phyloP scores from a whole-genome alignment of 2,329 filamentous ascomycete genomes.

The Pseudogymnoascus sp. region DNA sequence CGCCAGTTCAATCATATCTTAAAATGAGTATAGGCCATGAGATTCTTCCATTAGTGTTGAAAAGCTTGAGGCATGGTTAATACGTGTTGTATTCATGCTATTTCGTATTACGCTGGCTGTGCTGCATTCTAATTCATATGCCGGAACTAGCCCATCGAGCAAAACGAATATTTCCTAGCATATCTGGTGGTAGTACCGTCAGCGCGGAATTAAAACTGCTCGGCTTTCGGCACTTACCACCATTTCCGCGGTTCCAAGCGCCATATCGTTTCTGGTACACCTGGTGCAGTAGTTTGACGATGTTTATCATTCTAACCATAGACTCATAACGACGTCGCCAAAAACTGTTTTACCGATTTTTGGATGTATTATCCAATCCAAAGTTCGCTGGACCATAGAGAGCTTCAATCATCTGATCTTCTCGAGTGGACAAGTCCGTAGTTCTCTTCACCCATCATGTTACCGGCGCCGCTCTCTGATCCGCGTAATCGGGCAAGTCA shows the following conservation, averaged over 20 bases:
- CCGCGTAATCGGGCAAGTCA: neutral
- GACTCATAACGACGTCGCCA: constrained; percentile 2
- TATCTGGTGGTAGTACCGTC: neutral
- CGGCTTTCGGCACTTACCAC: constrained; percentile 1
- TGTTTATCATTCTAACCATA: neutral
- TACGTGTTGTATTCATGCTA: neutral
- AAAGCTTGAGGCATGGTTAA: neutral
- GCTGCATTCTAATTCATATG: neutral
- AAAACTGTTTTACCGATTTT: neutral
- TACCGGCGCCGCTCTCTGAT: neutral
- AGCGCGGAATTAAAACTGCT: constrained; percentile 4
- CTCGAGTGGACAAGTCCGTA: neutral
- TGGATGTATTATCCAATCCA: neutral
- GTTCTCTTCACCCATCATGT: neutral
- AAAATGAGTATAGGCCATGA: neutral
- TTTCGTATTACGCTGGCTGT: neutral
- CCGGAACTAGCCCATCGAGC: neutral
- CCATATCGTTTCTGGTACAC: neutral
- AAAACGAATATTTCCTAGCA: neutral
- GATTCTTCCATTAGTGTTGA: neutral
- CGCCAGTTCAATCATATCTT: neutral
- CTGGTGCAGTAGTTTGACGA: neutral
- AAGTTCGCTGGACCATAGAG: neutral
- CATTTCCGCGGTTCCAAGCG: neutral
- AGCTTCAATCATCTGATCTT: neutral